Conservation (phyloP, 768 basidiomycete genomes). For the Dioszegia crocea region DNA sequence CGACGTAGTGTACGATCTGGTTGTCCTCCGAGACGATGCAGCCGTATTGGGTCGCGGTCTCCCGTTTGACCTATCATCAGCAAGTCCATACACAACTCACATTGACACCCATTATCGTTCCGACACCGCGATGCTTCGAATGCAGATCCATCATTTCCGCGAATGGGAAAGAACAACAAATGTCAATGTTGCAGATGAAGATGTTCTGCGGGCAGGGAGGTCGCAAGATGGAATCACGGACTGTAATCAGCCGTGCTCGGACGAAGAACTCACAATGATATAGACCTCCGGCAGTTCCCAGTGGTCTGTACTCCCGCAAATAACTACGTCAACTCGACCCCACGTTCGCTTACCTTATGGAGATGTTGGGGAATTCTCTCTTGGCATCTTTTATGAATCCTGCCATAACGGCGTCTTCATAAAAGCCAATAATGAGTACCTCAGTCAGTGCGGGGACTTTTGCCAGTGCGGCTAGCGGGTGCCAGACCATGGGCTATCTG, state of each 20-base stretch:
- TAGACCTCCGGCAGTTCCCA: conserved; percentile 52
- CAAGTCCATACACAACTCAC: conserved; percentile 25
- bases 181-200: conserved; percentile 54
- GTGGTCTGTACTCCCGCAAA: conserved; percentile 51
- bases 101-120: conserved; percentile 52
- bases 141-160: conserved; percentile 50
- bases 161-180: conserved; percentile 52
- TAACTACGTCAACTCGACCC: conserved; percentile 37
- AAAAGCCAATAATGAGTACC: conserved; percentile 52
- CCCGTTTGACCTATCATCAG: conserved; percentile 45
- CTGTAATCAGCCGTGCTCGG: conserved; percentile 17
- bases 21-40: conserved; percentile 53
- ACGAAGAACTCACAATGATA: conserved; percentile 46
- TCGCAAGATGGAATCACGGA: conserved; percentile 51
- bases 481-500: conserved; percentile 51
- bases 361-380: conserved; percentile 53
- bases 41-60: conserved; percentile 51
- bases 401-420: conserved; percentile 51
- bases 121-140: conserved; percentile 51
- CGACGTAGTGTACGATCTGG: conserved; percentile 51
- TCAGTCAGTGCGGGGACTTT: conserved; percentile 50
- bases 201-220: conserved; percentile 50
- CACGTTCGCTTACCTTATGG: conserved; percentile 33
- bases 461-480: conserved; percentile 51
- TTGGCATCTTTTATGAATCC: conserved; percentile 52